Evolutionary conservation across 2,329 filamentous ascomycete genomes (phyloP), one percentile per base, ranked within the genome.

Genomic region (Sordariomycetes sp.): DNA sequence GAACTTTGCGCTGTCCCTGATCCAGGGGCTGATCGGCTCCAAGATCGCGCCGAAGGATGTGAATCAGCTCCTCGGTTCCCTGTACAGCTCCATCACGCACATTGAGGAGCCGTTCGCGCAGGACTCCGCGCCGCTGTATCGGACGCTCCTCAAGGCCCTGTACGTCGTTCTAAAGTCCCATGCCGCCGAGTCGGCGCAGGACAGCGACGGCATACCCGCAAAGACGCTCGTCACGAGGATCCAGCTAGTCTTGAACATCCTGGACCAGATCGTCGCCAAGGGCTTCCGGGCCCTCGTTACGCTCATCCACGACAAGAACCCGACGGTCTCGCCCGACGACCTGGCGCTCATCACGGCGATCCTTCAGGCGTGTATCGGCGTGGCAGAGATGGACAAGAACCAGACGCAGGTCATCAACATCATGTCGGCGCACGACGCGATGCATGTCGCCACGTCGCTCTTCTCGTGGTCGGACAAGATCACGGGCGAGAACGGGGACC

Each of bases 381-480:
- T 96, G 34, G 89, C 90, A 0, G 85, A 86, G 53, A 85, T 89
- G 59, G 82, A 87, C 57, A 80, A 87, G 62, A 81, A 84, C 54
- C 83, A 87, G 61, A 76, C 80, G 15, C 85, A 90, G 63, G 80
- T 92, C 42, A 77, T 89, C 56, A 81, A 84, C 65, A 84, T 85
- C 62, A 76, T 90, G 75, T 76, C 80, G 1, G 81, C 82, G 53
- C 84, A 90, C 66, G 84, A 87, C 61, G 85, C 86, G 1, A 79
- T 89, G 52, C 87, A 92, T 64, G 87, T 90, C 60, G 91, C 90
- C 0, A 85, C 86, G 6, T 90, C 88, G 36, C 78, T 99, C 5
- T 97, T 92, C 70, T 96, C 90, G 0, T 99, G 94, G 94, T 83
- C 92, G 3, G 90, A 97, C 68, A 84, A 86, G 62, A 78, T 97